Evolutionary conservation across 2,329 filamentous ascomycete genomes (phyloP), one percentile per base, ranked within the genome.

Genomic region (Trichoderma cornu-damae): DNA sequence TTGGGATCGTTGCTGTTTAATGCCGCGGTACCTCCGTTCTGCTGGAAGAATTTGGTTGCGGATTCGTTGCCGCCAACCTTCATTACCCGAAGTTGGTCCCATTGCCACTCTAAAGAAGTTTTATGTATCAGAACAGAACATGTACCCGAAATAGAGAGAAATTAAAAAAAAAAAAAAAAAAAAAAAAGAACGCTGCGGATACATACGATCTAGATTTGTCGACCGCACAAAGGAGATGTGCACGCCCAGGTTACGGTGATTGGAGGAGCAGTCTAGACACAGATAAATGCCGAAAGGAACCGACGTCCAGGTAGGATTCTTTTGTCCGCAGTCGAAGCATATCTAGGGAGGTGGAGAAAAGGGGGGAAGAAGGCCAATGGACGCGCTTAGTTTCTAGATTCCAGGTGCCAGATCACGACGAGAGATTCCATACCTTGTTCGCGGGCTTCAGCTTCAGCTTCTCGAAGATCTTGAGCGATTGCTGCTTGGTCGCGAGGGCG

Each of bases 221-320:
- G 93, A 97, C 68, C 94, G 88, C 68, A 99, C 94, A 79, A 99
- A 99, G 66, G 93, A 96, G 75, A 99, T 96, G 76, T 99, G 94
- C 60, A 97, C 93, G 73, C 94, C 94, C 68, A 99, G 86, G 74
- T 97, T 97, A 67, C 94, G 88, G 75, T 99, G 94, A 73, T 96
- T 91, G 58, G 93, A 88, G 40, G 93, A 96, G 78, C 94, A 99
- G 77, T 99, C 94, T 68, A 99, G 87, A 70, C 94, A 99, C 20
- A 99, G 85, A 73, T 97, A 99, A 72, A 99, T 97, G 69, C 90
- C 94, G 63, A 99, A 91, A 9, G 93, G 92, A 30, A 96, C 92
- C 6, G 93, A 97, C 6, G 92, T 96, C 94, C 94, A 99, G 59
- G 94, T 97, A 61, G 94, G 94, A 71, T 96, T 96, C 77, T 97